These are phyloP conservation scores for Knoxdaviesia proteae DNA, from an alignment of 2,329 filamentous ascomycete species.

Conservation along the genomic window DNA sequence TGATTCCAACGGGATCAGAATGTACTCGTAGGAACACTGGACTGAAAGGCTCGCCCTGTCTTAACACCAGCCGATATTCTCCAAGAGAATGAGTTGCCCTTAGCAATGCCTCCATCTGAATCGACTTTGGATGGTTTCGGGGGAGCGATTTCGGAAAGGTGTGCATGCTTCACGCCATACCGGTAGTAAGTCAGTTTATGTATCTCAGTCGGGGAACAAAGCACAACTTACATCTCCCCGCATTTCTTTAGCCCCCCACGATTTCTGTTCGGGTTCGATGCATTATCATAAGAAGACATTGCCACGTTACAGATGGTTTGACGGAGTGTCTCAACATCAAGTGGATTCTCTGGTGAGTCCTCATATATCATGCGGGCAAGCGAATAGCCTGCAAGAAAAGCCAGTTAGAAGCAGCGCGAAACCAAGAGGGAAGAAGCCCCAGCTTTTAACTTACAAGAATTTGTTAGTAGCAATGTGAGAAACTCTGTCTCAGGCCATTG, in stretches of 20 bases:
- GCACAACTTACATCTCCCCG: slow-evolving; percentile 41
- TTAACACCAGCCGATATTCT: slow-evolving; percentile 56
- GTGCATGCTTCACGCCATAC: slow-evolving; percentile 25
- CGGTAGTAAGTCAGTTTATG: slow-evolving; percentile 7
- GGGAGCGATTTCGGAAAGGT: slow-evolving; percentile 39
- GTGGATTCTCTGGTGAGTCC: slow-evolving; percentile 23
- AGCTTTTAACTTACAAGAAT: slow-evolving; percentile 27
- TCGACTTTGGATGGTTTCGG: slow-evolving; percentile 26
- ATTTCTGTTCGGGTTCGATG: slow-evolving; percentile 59
- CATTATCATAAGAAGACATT: slow-evolving; percentile 57
- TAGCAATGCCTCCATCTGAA: slow-evolving; percentile 41
- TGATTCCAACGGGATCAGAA: slow-evolving; percentile 50
- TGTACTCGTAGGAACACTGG: slow-evolving; percentile 62
- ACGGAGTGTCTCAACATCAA: slow-evolving; percentile 30
- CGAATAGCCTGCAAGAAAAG: slow-evolving; percentile 26
- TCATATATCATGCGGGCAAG: slow-evolving; percentile 44
- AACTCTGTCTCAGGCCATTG: slow-evolving; percentile 50
- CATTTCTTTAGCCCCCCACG: slow-evolving; percentile 61
- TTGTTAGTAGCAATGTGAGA: slow-evolving; percentile 43
- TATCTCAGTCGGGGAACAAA: background rate
- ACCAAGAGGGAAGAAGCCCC: too few species aligned
- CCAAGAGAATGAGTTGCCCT: slow-evolving; percentile 55
- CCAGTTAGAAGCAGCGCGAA: too few species aligned
- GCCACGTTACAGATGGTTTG: slow-evolving; percentile 41
- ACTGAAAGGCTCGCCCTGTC: slow-evolving; percentile 61